Percentiles rank a stretch among this genome's conserved stretches.
phyloP scores from a whole-genome alignment of 805 yeast genomes.

The Candida manassasensis region DNA sequence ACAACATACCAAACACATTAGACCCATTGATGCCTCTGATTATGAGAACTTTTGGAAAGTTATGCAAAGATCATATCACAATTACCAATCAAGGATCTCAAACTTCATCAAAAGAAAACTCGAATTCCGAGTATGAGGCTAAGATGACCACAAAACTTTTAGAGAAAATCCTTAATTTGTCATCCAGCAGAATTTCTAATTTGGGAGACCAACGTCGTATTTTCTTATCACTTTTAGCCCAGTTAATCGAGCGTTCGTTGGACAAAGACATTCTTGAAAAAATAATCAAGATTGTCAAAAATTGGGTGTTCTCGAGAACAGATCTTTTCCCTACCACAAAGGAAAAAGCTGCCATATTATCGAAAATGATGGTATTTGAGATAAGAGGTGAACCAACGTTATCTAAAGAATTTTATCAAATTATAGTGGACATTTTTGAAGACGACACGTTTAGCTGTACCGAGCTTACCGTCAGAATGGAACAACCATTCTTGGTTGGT shows the following conservation, averaged over 20 bases:
- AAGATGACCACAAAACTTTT: slow-evolving; percentile 72
- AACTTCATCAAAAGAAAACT: slow-evolving; percentile 26
- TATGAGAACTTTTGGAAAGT: slow-evolving; percentile 83
- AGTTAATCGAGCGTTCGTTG: slow-evolving; percentile 80
- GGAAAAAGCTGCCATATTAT: slow-evolving; percentile 89
- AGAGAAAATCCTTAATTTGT: slow-evolving; percentile 70
- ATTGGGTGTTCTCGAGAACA: slow-evolving; percentile 82
- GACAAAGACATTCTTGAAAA: slow-evolving; percentile 71
- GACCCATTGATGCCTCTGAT: slow-evolving; percentile 72
- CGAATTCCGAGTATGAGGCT: slow-evolving; percentile 61
- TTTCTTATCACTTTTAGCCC: slow-evolving; percentile 80
- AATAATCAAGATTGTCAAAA: slow-evolving; percentile 72
- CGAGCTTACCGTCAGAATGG: slow-evolving; percentile 91
- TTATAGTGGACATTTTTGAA: slow-evolving; percentile 82
- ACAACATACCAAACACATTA: slow-evolving; percentile 65
- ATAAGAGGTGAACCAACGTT: slow-evolving; percentile 76
- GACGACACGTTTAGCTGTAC: slow-evolving; percentile 73
- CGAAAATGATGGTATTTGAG: slow-evolving; percentile 92
- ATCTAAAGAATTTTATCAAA: slow-evolving; percentile 76
- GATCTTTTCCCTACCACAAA: slow-evolving; percentile 91
- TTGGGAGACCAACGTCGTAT: slow-evolving; percentile 92
- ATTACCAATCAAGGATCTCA: slow-evolving; percentile 49
- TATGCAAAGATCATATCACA: slow-evolving; percentile 81
- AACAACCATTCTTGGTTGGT: slow-evolving; percentile 93
- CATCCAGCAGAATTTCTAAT: slow-evolving; percentile 76